A percentile compares a stretch with the other conserved stretches of the same genome.
These are phyloP conservation scores for Aureobasidium sp. DNA, from an alignment of 2,329 filamentous ascomycete species.

Conservation along the genomic window DNA sequence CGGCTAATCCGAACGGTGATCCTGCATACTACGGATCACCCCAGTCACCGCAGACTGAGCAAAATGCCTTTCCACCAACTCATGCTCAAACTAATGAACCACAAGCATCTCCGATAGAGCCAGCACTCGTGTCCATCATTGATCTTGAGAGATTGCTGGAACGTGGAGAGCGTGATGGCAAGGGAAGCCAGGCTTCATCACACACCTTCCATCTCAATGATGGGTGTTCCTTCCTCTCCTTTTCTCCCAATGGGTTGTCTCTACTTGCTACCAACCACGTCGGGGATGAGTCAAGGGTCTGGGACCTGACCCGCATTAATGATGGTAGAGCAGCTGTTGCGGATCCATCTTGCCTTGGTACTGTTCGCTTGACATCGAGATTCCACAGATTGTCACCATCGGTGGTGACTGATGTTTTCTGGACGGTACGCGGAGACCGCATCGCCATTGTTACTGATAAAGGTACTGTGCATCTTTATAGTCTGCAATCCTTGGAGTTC, in stretches of 20 bases:
- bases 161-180: constrained; percentile 41
- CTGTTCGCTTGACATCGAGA: constrained; percentile 54
- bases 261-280: constrained; percentile 75
- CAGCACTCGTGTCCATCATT: constrained; percentile 66
- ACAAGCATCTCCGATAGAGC: constrained; percentile 51
- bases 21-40: constrained; percentile 11
- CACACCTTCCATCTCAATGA: constrained; percentile 64
- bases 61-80: constrained; percentile 59
- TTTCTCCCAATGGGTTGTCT: constrained; percentile 65
- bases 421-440: constrained; percentile 76
- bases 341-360: constrained; percentile 33
- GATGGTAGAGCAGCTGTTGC: constrained; percentile 32
- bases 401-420: constrained; percentile 81
- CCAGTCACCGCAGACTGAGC: constrained; percentile 28
- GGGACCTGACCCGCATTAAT: constrained; percentile 62
- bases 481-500: constrained; percentile 4
- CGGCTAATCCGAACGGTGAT: constrained; percentile 6
- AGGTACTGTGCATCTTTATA: constrained; percentile 89
- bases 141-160: constrained; percentile 57
- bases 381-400: constrained; percentile 90
- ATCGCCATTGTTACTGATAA: constrained; percentile 87
- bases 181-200: constrained; percentile 51
- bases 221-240: constrained; percentile 74
- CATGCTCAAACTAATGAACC: constrained; percentile 56
- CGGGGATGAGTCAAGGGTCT: constrained; percentile 75